Base-by-base conservation (phyloP, 1,139 yeast genomes). In the Suzukiozyma palmioleophila region DNA sequence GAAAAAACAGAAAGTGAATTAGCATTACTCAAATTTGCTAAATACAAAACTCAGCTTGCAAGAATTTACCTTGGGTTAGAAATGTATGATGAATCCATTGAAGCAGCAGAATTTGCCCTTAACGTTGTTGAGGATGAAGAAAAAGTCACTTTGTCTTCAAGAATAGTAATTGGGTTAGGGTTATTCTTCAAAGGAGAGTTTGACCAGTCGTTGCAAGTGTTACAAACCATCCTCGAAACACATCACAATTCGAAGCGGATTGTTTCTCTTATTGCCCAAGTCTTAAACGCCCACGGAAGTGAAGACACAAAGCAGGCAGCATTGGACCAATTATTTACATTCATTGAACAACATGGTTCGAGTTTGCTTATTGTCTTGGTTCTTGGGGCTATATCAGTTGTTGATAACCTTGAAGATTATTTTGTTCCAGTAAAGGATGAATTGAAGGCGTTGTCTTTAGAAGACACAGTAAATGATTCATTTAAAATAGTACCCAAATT, bases 301-400 rank as follows among this genome's bases (percentile, higher is more conserved):
- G 78, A 73, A 16, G 90, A 82, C n/a, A 81, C 92, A 7, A 81
- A 79, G 42, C 85, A 81, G 47, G 92, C 90, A 2, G 95, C 96
- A 0, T 56, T 87, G 38, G 89, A 83, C 51, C 89, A 83, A 53
- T 56, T 84, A 36, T 76, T 81, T 51, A 71, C 75, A 10, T 79
- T 74, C 52, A 77, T 89, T 35, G 84, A 77, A 44, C 69, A 64
- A 11, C 62, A 77, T 41, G 95, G 94, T 0, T 69, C 84, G 2
- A 76, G 87, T 1, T 62, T 87, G 35, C 56, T 79, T 25, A 79
- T 86, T 8, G 81, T 86, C 0, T 59, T 89, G 39, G 77, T 89
- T 0, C 67, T 90, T 35, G 96, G 96, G 5, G 92, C 95, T 0
- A 80, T 90, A 33, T 81, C 95, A 0, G 58, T 90, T 5, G 70